Conservation (phyloP, 2,329 filamentous ascomycete species). For the Zymoseptoria brevis region DNA sequence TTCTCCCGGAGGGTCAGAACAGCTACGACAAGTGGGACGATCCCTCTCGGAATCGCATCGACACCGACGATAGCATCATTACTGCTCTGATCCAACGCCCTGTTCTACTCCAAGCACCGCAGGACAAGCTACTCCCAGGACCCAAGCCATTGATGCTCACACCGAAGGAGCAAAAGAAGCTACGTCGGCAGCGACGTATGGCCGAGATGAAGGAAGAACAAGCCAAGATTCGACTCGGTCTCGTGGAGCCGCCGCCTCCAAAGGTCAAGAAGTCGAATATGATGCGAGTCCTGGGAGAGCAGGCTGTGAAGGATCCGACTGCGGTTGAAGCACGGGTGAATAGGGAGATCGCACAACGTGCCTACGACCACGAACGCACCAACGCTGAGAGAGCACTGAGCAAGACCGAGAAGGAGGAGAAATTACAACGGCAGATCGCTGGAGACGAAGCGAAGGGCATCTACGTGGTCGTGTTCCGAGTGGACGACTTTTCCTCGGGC, state of each 20-base stretch:
- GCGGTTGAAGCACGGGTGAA: slow-evolving; percentile 93
- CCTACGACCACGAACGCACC: slow-evolving; percentile 63
- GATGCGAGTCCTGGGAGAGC: slow-evolving; percentile 92
- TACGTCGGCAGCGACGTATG: slow-evolving; percentile 82
- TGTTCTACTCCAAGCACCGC: slow-evolving; percentile 79
- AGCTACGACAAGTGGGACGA: slow-evolving; percentile 60
- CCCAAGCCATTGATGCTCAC: slow-evolving; percentile 92
- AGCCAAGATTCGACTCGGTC: slow-evolving; percentile 84
- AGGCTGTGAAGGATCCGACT: slow-evolving; percentile 90
- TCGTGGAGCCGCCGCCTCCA: slow-evolving; percentile 81
- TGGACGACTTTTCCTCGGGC: slow-evolving; percentile 81
- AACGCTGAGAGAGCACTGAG: slow-evolving; percentile 84
- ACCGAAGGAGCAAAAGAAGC: slow-evolving; percentile 79
- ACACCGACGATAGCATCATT: slow-evolving; percentile 73
- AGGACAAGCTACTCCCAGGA: slow-evolving; percentile 70
- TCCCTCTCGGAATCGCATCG: slow-evolving; percentile 61
- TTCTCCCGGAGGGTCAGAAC: slow-evolving; percentile 60
- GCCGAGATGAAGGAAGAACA: slow-evolving; percentile 93
- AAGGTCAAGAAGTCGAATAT: slow-evolving; percentile 97
- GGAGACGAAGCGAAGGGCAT: slow-evolving; percentile 83
- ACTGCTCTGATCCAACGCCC: slow-evolving; percentile 91
- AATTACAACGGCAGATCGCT: slow-evolving; percentile 72
- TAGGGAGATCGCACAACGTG: slow-evolving; percentile 80
- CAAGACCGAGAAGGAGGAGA: slow-evolving; percentile 79
- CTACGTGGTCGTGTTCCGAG: slow-evolving; percentile 77